Evolutionary conservation across 495 filamentous ascomycete species (phyloP), one percentile per base, ranked within the genome.

Genomic region (Pyrenula aspistea): DNA sequence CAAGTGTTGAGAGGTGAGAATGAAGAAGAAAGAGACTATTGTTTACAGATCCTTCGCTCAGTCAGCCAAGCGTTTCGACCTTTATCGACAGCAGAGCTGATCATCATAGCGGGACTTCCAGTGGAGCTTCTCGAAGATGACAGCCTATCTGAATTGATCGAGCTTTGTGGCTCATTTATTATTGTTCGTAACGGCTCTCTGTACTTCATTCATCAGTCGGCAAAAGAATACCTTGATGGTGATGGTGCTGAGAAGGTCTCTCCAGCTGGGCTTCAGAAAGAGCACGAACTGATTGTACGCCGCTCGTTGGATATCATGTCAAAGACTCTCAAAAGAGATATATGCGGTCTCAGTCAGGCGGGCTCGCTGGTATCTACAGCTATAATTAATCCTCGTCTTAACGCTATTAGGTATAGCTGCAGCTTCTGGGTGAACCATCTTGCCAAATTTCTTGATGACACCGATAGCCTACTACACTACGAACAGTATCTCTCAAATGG

Each of bases 151-250:
- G n/a, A n/a, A n/a, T n/a, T n/a, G n/a, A n/a, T n/a, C n/a, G n/a
- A n/a, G n/a, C n/a, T n/a, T n/a, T n/a, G n/a, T n/a, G n/a, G n/a
- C n/a, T n/a, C n/a, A n/a, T n/a, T n/a, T n/a, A n/a, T n/a, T n/a
- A 71, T 24, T 0, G 49, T 19, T 49, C 54, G 21, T n/a, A 23
- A 11, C 67, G 67, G 2, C 52, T 80, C 22, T 65, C 67, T n/a
- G 61, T 74, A 1, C 70, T 71, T 49, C 75, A 82, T 57, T 69
- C 65, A 15, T 78, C 76, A n/a, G 77, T 82, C 57, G 74, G 73
- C 51, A 77, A 80, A 59, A 80, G 73, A 59, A 69, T 82, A 12
- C 53, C 79, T 49, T 66, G 74, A 60, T 50, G 59, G 48, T 54
- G 63, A 12, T 62, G 61, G 54, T 65, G 68, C 53, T 25, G 49